A percentile compares a stretch with the other conserved stretches of the same genome.
Evolutionary conservation across 2,329 filamentous ascomycete species (phyloP).

Genomic region (Allantophomopsis lycopodina): DNA sequence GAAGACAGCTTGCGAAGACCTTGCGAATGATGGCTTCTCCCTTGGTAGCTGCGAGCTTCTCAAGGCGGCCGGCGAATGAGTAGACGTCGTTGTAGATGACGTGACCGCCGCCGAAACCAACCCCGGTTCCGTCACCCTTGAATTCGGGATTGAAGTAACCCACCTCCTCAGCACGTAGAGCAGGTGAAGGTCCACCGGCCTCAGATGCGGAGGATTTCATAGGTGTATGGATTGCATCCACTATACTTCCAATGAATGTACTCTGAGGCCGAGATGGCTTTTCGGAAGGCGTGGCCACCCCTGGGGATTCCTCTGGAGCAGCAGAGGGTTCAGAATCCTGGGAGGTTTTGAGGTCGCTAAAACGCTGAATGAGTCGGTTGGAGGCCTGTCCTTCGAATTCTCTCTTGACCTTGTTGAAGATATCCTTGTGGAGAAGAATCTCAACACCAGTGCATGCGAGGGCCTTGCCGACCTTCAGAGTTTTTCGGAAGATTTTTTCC

Average conservation of each 20-base stretch:
- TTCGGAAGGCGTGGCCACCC: no score
- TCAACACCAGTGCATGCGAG: conserved; percentile 33
- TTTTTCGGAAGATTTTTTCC: conserved; percentile 28
- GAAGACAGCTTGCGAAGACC: background rate
- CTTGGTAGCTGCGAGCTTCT: background rate
- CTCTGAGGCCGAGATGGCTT: no score
- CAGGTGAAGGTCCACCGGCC: no score
- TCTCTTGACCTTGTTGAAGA: conserved; percentile 28
- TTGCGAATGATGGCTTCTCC: background rate
- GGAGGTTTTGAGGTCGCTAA: no score
- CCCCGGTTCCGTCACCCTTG: background rate
- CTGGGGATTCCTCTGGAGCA: no score
- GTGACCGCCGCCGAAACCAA: background rate
- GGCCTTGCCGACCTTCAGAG: conserved; percentile 31
- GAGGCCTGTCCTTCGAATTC: conserved; percentile 18
- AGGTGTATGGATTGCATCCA: no score
- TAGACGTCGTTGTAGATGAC: background rate
- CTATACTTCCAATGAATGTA: no score
- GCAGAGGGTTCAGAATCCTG: no score
- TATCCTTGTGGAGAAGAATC: conserved; percentile 25
- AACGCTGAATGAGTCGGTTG: background rate
- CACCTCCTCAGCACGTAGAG: background rate
- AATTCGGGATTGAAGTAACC: background rate
- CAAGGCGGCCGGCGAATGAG: background rate
- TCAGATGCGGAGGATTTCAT: no score